Conservation (phyloP, 768 basidiomycete species). For the Tulasnella sp. region DNA sequence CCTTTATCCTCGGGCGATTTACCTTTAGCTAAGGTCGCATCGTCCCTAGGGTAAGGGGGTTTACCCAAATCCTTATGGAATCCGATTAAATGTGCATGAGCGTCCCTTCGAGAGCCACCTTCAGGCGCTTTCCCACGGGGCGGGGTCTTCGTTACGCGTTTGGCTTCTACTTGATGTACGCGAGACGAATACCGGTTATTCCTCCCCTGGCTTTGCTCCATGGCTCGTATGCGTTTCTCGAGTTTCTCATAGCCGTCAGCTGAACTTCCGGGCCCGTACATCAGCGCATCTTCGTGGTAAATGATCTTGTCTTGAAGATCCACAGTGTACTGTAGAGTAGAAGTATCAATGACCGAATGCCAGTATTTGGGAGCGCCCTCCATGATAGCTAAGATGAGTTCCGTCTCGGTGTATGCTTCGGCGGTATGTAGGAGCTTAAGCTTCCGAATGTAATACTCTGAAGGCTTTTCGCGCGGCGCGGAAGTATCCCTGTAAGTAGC, state of each 20-base stretch:
- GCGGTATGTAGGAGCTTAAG: neutral
- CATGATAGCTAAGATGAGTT: conserved; percentile 47
- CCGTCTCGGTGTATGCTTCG: conserved; percentile 39
- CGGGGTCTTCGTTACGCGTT: neutral
- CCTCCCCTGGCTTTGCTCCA: neutral
- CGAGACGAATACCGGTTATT: neutral
- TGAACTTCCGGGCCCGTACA: too few relatives aligned
- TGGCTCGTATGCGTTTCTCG: neutral
- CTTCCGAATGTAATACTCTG: too few relatives aligned
- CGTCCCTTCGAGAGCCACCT: neutral
- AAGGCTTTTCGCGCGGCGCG: conserved; percentile 17
- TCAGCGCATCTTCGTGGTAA: neutral
- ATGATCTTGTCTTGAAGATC: conserved; percentile 4
- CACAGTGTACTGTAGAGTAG: neutral
- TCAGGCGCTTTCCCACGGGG: too few relatives aligned
- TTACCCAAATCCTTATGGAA: conserved; percentile 16
- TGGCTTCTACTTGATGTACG: neutral
- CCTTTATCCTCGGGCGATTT: conserved; percentile 39
- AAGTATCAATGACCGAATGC: conserved; percentile 27
- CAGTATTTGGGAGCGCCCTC: conserved; percentile 37
- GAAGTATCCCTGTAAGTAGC: conserved; percentile 43
- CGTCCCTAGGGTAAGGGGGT: conserved; percentile 42
- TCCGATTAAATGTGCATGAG: conserved; percentile 29
- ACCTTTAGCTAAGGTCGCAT: conserved; percentile 36
- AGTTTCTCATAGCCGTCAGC: neutral